Base-by-base conservation (phyloP, 331 rosid genomes). In the Cydonia oblonga region DNA sequence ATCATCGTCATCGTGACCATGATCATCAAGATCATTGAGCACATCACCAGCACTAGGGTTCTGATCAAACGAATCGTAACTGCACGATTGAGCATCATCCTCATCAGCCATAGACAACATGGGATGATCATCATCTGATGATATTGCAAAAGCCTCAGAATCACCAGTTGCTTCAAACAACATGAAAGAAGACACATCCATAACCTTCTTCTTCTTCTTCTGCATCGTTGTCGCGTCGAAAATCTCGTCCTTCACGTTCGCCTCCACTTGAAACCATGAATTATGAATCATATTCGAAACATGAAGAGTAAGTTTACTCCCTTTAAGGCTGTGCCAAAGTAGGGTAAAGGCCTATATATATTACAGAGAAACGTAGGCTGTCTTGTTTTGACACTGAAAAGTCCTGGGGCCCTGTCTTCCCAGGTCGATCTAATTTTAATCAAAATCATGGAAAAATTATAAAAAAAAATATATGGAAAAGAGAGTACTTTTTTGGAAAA, bases 161-260 rank as follows among this genome's bases (percentile, higher is more conserved):
- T 95, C 99, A 6, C 95, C 97, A 1, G 81, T 78, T 2, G 83
- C 96, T 82, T 95, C 99, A 49, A 89, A 80, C 29, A 75, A 84
- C 40, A 85, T 68, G 81, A 75, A 83, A 19, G 82, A 78, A 60
- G 95, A 87, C 2, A 83, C 75, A 49, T 88, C 89, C 58, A 51
- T 16, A 26, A 19, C 9, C 42, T 38, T 38, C 42, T 7, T 69
- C 22, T 2, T 69, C 20, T 24, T 35, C 66, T 9, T 0, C 35
- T 23, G 7, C 64, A n/a, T n/a, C 9, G 77, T 79, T 88, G 70
- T 77, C 9, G 54, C 20, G 20, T 49, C 9, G 1, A 49, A 6
- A 49, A 49, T 49, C 9, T 49, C 20, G 54, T 49, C 54, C 54
- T 49, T 49, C 54, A 49, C 20, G 12, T 52, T 53, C n/a, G 16